phyloP scores from a whole-genome alignment of 208 protist genomes.

The Balamuthia mandrillaris region DNA sequence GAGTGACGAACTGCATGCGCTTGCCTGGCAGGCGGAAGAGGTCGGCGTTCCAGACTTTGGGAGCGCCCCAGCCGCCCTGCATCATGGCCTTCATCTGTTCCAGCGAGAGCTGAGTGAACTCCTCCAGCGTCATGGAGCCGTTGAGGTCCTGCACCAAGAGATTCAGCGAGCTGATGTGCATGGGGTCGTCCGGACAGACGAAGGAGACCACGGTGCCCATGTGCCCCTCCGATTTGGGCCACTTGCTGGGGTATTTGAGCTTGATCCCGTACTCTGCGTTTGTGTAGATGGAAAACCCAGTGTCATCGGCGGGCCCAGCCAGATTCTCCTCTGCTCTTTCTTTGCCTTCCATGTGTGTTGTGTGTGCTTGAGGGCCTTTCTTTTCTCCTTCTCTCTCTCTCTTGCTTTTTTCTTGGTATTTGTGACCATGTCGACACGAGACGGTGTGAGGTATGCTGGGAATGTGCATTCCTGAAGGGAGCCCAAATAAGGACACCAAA shows the following conservation, averaged over 20 bases:
- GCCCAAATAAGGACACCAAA: no score
- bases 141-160: neutral
- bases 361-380: no score
- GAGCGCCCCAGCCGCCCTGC: neutral
- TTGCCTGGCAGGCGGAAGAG: neutral
- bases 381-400: neutral
- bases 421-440: no score
- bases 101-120: neutral
- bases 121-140: neutral
- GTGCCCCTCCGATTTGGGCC: neutral
- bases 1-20: neutral
- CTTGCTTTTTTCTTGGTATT: no score
- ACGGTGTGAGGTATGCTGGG: no score
- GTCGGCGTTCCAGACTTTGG: neutral
- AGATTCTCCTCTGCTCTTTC: neutral
- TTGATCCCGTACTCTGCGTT: neutral
- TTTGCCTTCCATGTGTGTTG: no score
- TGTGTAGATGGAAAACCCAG: neutral
- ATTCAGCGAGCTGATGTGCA: neutral
- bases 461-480: no score
- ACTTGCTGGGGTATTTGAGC: neutral
- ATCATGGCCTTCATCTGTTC: constrained; percentile 7
- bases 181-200: neutral
- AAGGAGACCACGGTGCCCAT: constrained; percentile 19
- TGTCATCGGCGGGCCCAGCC: neutral